Base-by-base conservation (phyloP, 2,329 filamentous ascomycete genomes). In the Aspergillus nomiae region DNA sequence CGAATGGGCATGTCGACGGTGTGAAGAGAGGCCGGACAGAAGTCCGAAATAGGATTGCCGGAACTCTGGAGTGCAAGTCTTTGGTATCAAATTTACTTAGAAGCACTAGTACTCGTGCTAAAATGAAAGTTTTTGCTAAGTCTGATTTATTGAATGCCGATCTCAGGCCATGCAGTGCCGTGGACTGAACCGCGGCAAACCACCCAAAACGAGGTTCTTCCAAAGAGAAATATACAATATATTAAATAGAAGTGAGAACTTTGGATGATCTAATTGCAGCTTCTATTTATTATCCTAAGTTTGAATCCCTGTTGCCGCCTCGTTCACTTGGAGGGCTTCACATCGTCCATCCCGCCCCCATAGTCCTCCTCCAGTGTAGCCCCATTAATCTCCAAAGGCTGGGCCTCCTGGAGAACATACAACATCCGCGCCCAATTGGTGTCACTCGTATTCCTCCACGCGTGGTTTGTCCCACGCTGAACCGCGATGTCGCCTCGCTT, bases 381-480 rank as follows among this genome's bases (percentile, higher is more conserved):
- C 24, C 45, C 45, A 48, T 48, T 28, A 8, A 48, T 7, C 24
- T 14, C 6, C 21, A 48, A 24, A 14, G 45, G 45, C 24, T 14
- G 45, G 4, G 45, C n/a, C 21, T 48, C 45, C 24, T 26, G 45
- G 14, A 48, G 24, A 14, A 48, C 45, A 28, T 24, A 48, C 3
- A 26, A 14, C 45, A 48, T 26, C n/a, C 45, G 45, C 7, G 21
- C 21, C 45, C 45, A 48, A 12, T 16, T 48, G 7, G 21, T 24
- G 4, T 24, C 21, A 16, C 24, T 26, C 19, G 28, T 30, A 58
- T 60, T 63, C 46, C 58, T 60, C 61, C 61, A 63, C 9, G 61
- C 58, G 48, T 63, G 61, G 19, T 61, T 63, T 34, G 61, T 63
- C 1, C 61, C 61, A 1, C 58, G 16, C 58, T 63, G 61, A 9